Percentiles rank a stretch among this genome's conserved stretches.
Conservation (phyloP, 306 rosid genomes). For the Cucurbita argyrosperma region DNA sequence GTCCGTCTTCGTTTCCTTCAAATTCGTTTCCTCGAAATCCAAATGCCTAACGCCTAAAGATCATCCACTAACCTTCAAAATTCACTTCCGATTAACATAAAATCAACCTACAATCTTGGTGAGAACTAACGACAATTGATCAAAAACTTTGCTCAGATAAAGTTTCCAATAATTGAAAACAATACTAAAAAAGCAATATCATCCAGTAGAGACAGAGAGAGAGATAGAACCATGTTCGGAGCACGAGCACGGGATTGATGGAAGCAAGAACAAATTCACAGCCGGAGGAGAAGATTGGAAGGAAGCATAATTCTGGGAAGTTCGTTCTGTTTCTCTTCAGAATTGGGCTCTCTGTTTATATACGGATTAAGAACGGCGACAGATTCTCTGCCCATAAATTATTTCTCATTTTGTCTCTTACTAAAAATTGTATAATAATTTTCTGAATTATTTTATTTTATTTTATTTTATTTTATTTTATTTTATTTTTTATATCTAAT, state of each 20-base stretch:
- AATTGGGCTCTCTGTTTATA: background rate
- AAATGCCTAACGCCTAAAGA: slow-evolving; percentile 9
- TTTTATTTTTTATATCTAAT: too few relatives aligned
- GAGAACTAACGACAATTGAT: background rate
- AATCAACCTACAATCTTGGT: background rate
- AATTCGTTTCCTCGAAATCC: background rate
- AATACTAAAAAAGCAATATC: too few relatives aligned
- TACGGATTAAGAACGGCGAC: background rate
- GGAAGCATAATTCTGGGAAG: slow-evolving; percentile 18
- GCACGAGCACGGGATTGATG: slow-evolving; percentile 7
- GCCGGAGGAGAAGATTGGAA: slow-evolving; percentile 10
- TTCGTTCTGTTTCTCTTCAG: background rate
- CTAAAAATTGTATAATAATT: too few relatives aligned
- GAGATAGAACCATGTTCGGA: slow-evolving; percentile 21
- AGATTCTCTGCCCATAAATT: background rate
- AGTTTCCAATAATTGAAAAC: background rate
- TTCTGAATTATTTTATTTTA: too few relatives aligned
- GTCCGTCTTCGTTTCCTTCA: slow-evolving; percentile 19
- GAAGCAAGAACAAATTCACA: slow-evolving; percentile 7
- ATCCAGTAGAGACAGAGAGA: background rate
- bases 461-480: too few relatives aligned
- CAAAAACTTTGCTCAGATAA: background rate
- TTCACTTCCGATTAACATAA: background rate
- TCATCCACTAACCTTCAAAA: background rate
- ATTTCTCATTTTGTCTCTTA: too few relatives aligned